Evolutionary conservation across 2,329 filamentous ascomycete species (phyloP), one percentile per base, ranked within the genome.

Genomic region (Uncinocarpus reesii): DNA sequence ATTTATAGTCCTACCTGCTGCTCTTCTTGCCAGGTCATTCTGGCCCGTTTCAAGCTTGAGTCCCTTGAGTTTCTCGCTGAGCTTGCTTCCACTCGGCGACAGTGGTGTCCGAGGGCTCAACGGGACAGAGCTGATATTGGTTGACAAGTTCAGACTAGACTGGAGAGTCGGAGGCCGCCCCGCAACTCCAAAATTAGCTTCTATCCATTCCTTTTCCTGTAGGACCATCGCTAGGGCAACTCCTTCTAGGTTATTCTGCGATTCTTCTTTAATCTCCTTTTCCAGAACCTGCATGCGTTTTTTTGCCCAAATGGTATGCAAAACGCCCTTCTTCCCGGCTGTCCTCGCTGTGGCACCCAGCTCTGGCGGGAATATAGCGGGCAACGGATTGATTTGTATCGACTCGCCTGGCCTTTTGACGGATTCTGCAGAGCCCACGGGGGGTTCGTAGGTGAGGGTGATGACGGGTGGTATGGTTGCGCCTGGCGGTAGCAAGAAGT

Each of bases 271-370:
- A 56, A 94, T 90, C 70, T 95, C 88, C 50, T 74, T 74, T 44
- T 87, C 79, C 41, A 95, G 70, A 53, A 84, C 81, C 26, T 80
- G 78, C 18, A 95, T 69, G 35, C 88, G 75, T 64, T 85, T 83
- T 71, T 88, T 88, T 15, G 86, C 89, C 87, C 89, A 95, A 50
- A 90, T 80, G 1, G 86, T 94, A 62, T 94, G 89, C 51, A 95
- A 67, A 1, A 94, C 86, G 1, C 88, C 88, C 53, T 86, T 84
- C 58, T 81, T 81, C 5, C 86, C 85, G 0, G 80, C 77, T 15
- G 80, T 72, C 20, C 78, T 73, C 10, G 78, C 78, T 18, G 78
- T 82, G 2, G 77, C 75, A 1, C 84, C 83, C 20, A 94, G 71
- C 51, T 83, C 82, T 0, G 83, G 79, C 0, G 86, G 82, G 60